Conservation (phyloP, 805 yeast genomes). For the Lachancea mirantina region DNA sequence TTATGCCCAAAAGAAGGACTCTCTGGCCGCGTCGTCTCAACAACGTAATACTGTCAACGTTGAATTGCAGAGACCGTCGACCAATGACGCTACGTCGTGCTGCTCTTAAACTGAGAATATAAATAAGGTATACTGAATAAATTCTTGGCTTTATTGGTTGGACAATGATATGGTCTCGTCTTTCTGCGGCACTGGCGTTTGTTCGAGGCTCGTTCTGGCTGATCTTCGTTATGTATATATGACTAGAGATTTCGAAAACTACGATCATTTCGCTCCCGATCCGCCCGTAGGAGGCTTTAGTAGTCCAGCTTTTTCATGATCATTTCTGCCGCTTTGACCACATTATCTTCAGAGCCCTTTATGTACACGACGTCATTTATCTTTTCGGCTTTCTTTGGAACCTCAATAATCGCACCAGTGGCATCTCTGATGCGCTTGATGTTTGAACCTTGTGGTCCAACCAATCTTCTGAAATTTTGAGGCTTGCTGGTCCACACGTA, state of each 20-base stretch:
- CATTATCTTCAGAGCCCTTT: slow-evolving; percentile 52
- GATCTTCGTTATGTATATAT: no score
- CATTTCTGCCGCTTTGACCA: slow-evolving; percentile 42
- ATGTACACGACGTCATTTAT: slow-evolving; percentile 48
- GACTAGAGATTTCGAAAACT: no score
- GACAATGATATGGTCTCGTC: no score
- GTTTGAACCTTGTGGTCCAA: slow-evolving; percentile 72
- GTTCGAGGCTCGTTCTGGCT: no score
- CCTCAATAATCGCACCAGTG: slow-evolving; percentile 50
- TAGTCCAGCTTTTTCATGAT: slow-evolving; percentile 26
- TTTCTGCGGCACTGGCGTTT: no score
- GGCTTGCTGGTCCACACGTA: slow-evolving; percentile 56
- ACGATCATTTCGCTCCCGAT: no score
- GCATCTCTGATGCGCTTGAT: slow-evolving; percentile 53
- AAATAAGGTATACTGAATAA: no score
- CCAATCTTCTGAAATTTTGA: slow-evolving; percentile 48
- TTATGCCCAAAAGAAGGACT: slow-evolving; percentile 22
- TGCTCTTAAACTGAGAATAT: no score
- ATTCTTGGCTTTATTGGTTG: no score
- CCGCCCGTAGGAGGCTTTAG: no score
- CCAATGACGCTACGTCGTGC: slow-evolving; percentile 37
- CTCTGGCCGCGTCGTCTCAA: slow-evolving; percentile 10
- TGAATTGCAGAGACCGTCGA: slow-evolving; percentile 38
- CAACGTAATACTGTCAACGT: slow-evolving; percentile 20
- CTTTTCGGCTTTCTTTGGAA: slow-evolving; percentile 54